A percentile compares a stretch with the other conserved stretches of the same genome.
These are phyloP conservation scores for Gossypium raimondii DNA, from an alignment of 345 rosid species.

Conservation along the genomic window DNA sequence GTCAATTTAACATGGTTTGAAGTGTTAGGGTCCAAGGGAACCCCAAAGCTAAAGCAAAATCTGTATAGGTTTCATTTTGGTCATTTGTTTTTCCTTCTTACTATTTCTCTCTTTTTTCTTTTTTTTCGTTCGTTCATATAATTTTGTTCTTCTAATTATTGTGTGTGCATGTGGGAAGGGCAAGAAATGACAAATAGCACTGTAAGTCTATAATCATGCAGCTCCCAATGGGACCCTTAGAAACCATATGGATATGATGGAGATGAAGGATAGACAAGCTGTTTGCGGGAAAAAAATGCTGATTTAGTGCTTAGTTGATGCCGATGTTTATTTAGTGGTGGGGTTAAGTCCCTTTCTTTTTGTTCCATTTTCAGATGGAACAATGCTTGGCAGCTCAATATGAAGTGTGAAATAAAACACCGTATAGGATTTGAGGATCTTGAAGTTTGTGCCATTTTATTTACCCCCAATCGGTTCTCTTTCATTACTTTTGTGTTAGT, in stretches of 20 bases:
- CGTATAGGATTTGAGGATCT: constrained; percentile 10
- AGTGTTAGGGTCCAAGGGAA: neutral
- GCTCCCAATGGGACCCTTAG: constrained; percentile 4
- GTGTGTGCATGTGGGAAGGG: constrained; percentile 7
- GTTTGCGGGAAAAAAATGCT: neutral
- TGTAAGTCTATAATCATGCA: neutral
- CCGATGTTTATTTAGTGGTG: constrained; percentile 14
- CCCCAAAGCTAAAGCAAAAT: neutral
- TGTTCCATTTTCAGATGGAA: constrained; percentile 11
- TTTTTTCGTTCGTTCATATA: constrained; percentile 36
- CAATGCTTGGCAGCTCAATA: neutral
- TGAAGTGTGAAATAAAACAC: neutral
- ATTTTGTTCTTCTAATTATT: constrained; percentile 42
- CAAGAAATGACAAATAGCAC: neutral
- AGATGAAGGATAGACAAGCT: neutral
- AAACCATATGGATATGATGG: neutral
- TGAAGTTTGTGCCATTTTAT: neutral
- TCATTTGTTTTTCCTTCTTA: neutral
- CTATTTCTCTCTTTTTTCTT: constrained; percentile 9
- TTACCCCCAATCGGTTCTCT: no score
- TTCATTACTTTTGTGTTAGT: no score
- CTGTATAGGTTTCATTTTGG: neutral
- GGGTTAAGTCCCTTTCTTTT: constrained; percentile 13
- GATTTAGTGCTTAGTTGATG: neutral
- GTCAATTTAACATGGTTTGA: neutral